Evolutionary conservation across 257 asterid genomes (phyloP).

Genomic region (Nicotiana attenuata): DNA sequence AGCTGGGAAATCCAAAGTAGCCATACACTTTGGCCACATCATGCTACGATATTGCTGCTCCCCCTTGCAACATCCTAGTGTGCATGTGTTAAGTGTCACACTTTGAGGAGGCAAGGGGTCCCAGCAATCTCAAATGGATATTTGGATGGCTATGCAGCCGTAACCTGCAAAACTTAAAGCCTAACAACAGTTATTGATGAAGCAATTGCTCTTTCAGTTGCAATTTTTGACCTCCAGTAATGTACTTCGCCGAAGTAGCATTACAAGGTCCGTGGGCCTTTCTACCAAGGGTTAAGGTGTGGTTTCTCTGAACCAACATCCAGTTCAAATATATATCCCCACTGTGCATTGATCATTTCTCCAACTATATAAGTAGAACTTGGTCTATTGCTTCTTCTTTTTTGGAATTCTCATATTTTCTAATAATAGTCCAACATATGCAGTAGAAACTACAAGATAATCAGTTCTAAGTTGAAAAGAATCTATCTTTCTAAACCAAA

Average conservation of each 20-base stretch:
- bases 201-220: not conserved
- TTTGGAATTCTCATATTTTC: no score
- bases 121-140: not conserved
- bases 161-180: not conserved
- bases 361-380: no score
- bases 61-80: not conserved
- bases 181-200: not conserved
- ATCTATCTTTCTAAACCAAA: no score
- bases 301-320: conserved; percentile 2
- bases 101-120: not conserved
- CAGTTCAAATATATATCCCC: not conserved
- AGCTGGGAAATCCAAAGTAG: not conserved
- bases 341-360: no score
- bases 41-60: not conserved
- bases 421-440: no score
- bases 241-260: not conserved
- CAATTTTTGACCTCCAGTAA: not conserved
- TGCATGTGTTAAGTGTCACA: not conserved
- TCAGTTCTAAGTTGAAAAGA: no score
- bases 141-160: not conserved
- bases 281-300: not conserved
- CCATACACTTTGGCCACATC: not conserved
- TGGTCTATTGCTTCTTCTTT: no score
- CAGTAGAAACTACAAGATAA: no score
- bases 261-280: not conserved